Conservation (phyloP, 140 eudicot genomes). For the Senecio squalidus region DNA sequence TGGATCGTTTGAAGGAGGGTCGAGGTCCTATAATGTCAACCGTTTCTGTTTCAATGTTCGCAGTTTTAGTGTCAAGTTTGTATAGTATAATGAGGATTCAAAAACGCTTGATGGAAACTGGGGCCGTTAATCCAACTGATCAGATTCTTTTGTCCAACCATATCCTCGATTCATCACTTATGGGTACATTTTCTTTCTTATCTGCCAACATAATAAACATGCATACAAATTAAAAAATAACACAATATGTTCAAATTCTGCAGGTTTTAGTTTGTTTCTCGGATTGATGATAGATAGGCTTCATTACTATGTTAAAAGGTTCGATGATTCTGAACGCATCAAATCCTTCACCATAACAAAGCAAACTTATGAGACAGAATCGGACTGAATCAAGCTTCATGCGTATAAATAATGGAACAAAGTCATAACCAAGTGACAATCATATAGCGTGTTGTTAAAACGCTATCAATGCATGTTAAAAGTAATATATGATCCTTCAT, state of each 20-base stretch:
- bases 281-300: slow-evolving; percentile 69
- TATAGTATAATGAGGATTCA: slow-evolving; percentile 49
- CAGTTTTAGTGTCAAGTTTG: slow-evolving; percentile 47
- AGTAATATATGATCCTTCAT: too few relatives aligned
- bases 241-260: too few relatives aligned
- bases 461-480: too few relatives aligned
- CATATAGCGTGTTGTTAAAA: too few relatives aligned
- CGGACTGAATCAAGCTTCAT: slow-evolving; percentile 19
- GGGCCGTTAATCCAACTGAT: slow-evolving; percentile 62
- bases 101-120: slow-evolving; percentile 50
- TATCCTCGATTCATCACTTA: slow-evolving; percentile 72
- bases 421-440: too few relatives aligned
- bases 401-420: not conserved
- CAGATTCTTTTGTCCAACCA: slow-evolving; percentile 58
- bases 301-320: slow-evolving; percentile 56
- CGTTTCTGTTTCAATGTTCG: slow-evolving; percentile 42
- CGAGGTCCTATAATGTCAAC: slow-evolving; percentile 35
- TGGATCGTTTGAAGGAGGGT: slow-evolving; percentile 26
- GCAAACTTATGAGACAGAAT: slow-evolving; percentile 12
- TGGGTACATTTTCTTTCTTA: slow-evolving; percentile 40
- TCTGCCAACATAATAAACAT: slow-evolving; percentile 4
- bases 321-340: slow-evolving; percentile 15
- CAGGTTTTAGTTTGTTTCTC: slow-evolving; percentile 62
- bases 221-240: too few relatives aligned
- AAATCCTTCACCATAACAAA: slow-evolving; percentile 5